phyloP scores from a whole-genome alignment of 768 basidiomycete species.

The Mycena sanguinolenta region DNA sequence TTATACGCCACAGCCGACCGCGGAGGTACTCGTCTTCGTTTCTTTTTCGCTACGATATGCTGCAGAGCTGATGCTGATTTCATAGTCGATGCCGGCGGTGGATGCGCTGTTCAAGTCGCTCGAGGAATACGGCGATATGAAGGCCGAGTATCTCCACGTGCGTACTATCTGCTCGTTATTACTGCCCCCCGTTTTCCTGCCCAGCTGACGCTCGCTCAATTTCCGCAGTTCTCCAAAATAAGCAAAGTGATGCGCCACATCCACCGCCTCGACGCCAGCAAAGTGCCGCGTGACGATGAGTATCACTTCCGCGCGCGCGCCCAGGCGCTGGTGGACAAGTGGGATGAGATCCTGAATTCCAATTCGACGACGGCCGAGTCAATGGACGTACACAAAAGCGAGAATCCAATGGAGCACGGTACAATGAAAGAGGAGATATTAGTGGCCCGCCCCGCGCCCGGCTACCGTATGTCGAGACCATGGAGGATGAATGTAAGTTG shows the following conservation, averaged over 20 bases:
- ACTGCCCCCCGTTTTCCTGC: no score
- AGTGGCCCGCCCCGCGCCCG: slow-evolving; percentile 16
- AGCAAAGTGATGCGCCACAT: slow-evolving; percentile 93
- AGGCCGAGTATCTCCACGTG: slow-evolving; percentile 76
- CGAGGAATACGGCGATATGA: slow-evolving; percentile 82
- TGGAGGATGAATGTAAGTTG: background rate
- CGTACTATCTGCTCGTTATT: no score
- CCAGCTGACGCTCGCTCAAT: no score
- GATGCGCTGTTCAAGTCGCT: slow-evolving; percentile 6
- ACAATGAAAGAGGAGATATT: slow-evolving; percentile 40
- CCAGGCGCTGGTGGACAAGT: slow-evolving; percentile 75
- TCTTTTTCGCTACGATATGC: background rate
- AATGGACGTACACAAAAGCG: no score
- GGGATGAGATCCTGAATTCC: slow-evolving; percentile 68
- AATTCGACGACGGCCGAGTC: slow-evolving; percentile 27
- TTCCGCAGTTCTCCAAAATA: slow-evolving; percentile 79
- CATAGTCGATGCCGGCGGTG: slow-evolving; percentile 65
- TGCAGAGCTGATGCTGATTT: background rate
- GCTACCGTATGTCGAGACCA: no score
- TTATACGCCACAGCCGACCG: slow-evolving; percentile 72
- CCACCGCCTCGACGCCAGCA: slow-evolving; percentile 62
- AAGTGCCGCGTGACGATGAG: slow-evolving; percentile 74
- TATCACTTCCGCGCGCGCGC: slow-evolving; percentile 81
- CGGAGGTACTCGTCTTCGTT: slow-evolving; percentile 67
- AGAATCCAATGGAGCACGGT: slow-evolving; percentile 37